Evolutionary conservation across 441 rosid species (phyloP), one percentile per base, ranked within the genome.

Genomic region (Euphorbia schlechtendalii): DNA sequence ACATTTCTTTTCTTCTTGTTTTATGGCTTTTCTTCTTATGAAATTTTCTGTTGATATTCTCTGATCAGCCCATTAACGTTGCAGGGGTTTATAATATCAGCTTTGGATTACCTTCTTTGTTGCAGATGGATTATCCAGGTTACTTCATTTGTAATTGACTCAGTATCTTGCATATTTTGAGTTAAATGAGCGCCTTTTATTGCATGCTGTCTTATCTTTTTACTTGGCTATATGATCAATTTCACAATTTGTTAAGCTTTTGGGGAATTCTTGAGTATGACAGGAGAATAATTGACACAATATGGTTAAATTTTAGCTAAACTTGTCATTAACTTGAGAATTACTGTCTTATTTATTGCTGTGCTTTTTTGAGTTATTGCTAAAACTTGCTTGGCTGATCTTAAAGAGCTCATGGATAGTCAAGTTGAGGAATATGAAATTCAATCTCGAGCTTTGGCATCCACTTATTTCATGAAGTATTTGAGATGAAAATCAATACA

Each of bases 61-160:
- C 68, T 21, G 62, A 68, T 65, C 8, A 8, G 8, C 53, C 60
- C 65, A 52, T 70, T 51, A 38, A 64, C 63, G 46, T 58, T 71
- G 66, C 80, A 79, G 80, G 76, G 82, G 82, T 56, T 68, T 76
- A n/a, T 75, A 55, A 73, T 61, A 25, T 41, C 32, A 62, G 36
- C 60, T 21, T 22, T 27, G 56, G 55, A 38, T 24, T 71, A 53
- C 53, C 55, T 36, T 53, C 12, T 12, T 30, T 24, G 46, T 13
- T 24, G 22, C 38, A 49, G 20, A 17, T 43, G 32, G 56, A 38
- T 14, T 21, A 14, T 25, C 17, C 32, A 40, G 21, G 45, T 15
- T 40, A 9, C 13, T 32, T 56, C 14, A 55, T 11, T 30, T 15
- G 28, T 53, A 20, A 10, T 15, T 28, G 25, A 9, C 18, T 12